A percentile compares a stretch with the other conserved stretches of the same genome.
phyloP scores from a whole-genome alignment of 73 alveolate genomes.

The Paramecium pentaurelia region DNA sequence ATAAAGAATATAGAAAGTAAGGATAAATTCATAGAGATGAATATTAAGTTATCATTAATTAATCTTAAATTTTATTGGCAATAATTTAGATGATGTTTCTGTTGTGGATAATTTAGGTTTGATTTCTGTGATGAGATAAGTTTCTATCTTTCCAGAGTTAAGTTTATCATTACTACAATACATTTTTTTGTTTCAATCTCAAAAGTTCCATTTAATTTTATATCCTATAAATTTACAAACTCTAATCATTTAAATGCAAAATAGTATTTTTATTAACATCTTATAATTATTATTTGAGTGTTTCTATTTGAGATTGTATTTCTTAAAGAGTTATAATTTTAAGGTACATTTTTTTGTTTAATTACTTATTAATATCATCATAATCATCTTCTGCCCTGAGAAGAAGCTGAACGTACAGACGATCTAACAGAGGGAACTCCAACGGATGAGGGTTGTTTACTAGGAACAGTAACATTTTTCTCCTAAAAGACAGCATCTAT shows the following conservation, averaged over 20 bases:
- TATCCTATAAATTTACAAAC: not conserved
- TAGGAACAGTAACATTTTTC: not conserved
- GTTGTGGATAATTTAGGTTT: not conserved
- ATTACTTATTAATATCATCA: not conserved
- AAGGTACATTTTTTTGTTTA: not conserved
- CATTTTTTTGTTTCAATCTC: not conserved
- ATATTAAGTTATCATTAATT: not conserved
- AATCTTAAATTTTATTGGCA: not conserved
- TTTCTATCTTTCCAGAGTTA: not conserved
- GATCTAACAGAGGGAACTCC: constrained; percentile 40
- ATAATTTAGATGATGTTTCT: not conserved
- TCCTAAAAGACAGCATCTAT: constrained; percentile 37
- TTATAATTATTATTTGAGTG: not conserved
- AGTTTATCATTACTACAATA: not conserved
- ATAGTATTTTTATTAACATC: too few relatives aligned
- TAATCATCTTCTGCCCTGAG: constrained; percentile 23
- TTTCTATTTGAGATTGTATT: not conserved
- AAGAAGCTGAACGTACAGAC: constrained; percentile 6
- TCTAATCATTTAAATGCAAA: not conserved
- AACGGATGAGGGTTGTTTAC: constrained; percentile 24
- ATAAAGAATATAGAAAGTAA: not conserved
- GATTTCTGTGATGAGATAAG: not conserved
- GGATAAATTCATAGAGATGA: not conserved
- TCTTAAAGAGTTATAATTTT: not conserved
- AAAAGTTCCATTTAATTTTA: not conserved